Evolutionary conservation across 495 filamentous ascomycete genomes (phyloP).

Genomic region (Podospora appendiculata): DNA sequence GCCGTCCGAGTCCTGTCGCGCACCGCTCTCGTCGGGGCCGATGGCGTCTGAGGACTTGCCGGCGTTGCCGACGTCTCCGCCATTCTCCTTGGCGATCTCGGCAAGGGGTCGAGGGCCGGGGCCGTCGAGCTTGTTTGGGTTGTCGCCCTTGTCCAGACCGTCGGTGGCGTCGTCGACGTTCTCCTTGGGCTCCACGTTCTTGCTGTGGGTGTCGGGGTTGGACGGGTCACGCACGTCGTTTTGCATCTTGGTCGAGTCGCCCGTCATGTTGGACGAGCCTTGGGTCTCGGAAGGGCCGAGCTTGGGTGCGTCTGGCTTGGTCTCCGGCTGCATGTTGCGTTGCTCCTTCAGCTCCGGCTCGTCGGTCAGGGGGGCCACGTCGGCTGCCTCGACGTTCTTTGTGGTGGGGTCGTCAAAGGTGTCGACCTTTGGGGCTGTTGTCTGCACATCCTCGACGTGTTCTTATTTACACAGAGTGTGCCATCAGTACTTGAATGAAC

Average conservation of each 20-base stretch:
- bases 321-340: neutral
- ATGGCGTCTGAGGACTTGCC: neutral
- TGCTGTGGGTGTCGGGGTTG: conserved; percentile 21
- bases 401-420: too few relatives aligned
- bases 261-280: conserved; percentile 17
- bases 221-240: conserved; percentile 27
- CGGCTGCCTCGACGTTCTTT: neutral
- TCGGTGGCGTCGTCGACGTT: conserved; percentile 22
- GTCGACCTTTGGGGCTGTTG: neutral
- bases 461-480: neutral
- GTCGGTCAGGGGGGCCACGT: too few relatives aligned
- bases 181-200: conserved; percentile 17
- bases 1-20: conserved; percentile 17
- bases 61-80: conserved; percentile 25
- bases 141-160: conserved; percentile 16
- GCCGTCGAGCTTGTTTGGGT: conserved; percentile 30
- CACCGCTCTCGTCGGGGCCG: neutral
- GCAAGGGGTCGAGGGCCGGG: conserved; percentile 35
- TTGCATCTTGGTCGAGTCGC: conserved; percentile 28
- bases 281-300: conserved; percentile 20
- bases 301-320: neutral
- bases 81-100: conserved; percentile 32
- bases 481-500: neutral
- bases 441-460: neutral
- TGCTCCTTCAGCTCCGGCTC: too few relatives aligned